Conservation (phyloP, 2,329 filamentous ascomycete genomes). For the Calonectria pteridis region DNA sequence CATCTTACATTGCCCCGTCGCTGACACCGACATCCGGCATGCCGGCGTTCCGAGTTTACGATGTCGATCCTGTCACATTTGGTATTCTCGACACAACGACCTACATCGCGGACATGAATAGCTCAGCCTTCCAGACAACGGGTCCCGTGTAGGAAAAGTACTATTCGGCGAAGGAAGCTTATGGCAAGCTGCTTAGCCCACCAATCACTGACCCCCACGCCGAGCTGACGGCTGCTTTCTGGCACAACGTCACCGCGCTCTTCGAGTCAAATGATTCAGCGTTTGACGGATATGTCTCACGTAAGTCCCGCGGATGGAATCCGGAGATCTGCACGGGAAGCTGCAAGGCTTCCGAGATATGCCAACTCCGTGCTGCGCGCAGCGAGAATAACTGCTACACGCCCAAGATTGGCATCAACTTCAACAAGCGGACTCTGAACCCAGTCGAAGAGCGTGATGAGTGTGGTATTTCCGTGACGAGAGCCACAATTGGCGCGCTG, state of each 20-base stretch:
- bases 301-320: constrained; percentile 62
- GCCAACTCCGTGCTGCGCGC: constrained; percentile 64
- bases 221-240: constrained; percentile 68
- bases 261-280: constrained; percentile 57
- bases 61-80: constrained; percentile 69
- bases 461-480: constrained; percentile 47
- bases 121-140: constrained; percentile 56
- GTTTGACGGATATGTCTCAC: constrained; percentile 61
- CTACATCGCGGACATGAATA: constrained; percentile 66
- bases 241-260: constrained; percentile 67
- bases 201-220: constrained; percentile 52
- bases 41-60: constrained; percentile 70
- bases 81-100: constrained; percentile 65
- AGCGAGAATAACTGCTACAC: constrained; percentile 64
- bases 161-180: constrained; percentile 68
- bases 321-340: constrained; percentile 55
- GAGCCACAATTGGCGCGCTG: constrained; percentile 44
- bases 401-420: constrained; percentile 50
- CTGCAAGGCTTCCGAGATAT: constrained; percentile 62
- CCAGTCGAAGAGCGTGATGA: constrained; percentile 40
- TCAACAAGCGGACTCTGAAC: constrained; percentile 47
- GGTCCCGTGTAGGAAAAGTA: constrained; percentile 66
- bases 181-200: constrained; percentile 60
- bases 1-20: constrained; percentile 67
- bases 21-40: constrained; percentile 68